Evolutionary conservation across 352 stramenopile genomes (phyloP), one percentile per base, ranked within the genome.

Genomic region (Globisporangium emineosum): DNA sequence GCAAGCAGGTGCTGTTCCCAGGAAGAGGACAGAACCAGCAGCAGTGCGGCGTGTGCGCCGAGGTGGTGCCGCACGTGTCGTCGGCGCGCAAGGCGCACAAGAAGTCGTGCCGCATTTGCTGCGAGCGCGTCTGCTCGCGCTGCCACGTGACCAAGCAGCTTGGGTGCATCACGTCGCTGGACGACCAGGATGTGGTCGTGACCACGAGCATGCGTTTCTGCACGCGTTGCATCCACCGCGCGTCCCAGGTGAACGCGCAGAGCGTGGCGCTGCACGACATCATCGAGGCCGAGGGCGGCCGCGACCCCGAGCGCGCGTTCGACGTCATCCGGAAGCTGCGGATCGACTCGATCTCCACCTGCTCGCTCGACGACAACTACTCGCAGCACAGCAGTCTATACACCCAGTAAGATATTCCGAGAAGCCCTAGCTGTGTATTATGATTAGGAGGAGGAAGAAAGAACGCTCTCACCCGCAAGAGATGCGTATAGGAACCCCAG

Each of bases 321-420:
- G 57, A 62, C 40, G 27, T 45, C 40, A 55, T 62, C 42, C 57
- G 57, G 2, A 62, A 54, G 57, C 57, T 55, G 6, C 57, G 57
- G 13, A 43, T 62, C 42, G 57, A 54, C 57, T 62, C 57, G 25
- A 62, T 62, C 42, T 62, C 57, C 40, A 62, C 57, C 42, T 62
- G 57, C 27, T 62, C 57, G 42, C 37, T 62, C 37, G 57, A 62
- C 42, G 57, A 62, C 27, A 27, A 45, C 42, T 55, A 54, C 42
- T 62, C 40, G 25, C 57, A 62, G 27, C 19, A 62, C 57, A 62
- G 42, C 29, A 32, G 29, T 32, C 9, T 62, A 7, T 62, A 62
- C 57, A 43, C 53, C 32, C 53, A 57, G 51, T 57, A 33, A 37
- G 5, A 5, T 32, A 32, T 2, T 32, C 29, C 5, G 29, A 32